A percentile compares a stretch with the other conserved stretches of the same genome.
These are phyloP conservation scores for Coemansia sp. DNA, from an alignment of 192 early-diverging fungal genomes.

Conservation along the genomic window DNA sequence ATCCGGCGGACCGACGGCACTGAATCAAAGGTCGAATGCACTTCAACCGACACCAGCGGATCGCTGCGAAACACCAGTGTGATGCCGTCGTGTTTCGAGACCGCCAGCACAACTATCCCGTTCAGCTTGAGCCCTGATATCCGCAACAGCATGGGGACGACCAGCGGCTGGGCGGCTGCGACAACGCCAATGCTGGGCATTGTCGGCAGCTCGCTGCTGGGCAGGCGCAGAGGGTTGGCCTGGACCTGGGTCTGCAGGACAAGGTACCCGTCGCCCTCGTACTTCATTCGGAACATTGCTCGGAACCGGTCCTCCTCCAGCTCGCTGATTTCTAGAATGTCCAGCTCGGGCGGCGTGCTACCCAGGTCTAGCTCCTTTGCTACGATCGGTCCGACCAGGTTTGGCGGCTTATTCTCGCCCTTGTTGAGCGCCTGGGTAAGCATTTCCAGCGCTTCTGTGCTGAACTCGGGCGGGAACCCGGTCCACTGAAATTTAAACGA, in stretches of 20 bases:
- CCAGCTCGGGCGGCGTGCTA: constrained; percentile 89
- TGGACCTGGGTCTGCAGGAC: constrained; percentile 92
- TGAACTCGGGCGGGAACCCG: constrained; percentile 80
- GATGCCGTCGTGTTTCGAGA: constrained; percentile 90
- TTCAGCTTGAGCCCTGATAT: constrained; percentile 84
- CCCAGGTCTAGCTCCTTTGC: constrained; percentile 96
- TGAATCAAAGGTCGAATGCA: constrained; percentile 96
- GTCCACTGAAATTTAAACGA: constrained; percentile 98
- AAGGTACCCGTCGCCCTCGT: constrained; percentile 89
- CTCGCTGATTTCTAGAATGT: constrained; percentile 97
- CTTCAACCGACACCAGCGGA: constrained; percentile 87
- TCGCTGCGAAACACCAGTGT: constrained; percentile 98
- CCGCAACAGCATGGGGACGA: constrained; percentile 92
- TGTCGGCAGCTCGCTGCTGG: constrained; percentile 56
- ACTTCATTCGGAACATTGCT: constrained; percentile 92
- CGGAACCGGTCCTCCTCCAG: constrained; percentile 90
- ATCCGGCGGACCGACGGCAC: constrained; percentile 82
- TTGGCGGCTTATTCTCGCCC: constrained; percentile 80
- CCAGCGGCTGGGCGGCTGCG: constrained; percentile 87
- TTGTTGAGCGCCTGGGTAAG: constrained; percentile 92
- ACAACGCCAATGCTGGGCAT: constrained; percentile 67
- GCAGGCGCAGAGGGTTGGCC: constrained; percentile 48
- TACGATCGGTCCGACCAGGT: constrained; percentile 86
- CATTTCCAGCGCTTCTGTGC: constrained; percentile 77
- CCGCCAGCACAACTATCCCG: constrained; percentile 90